Evolutionary conservation across 169 alveolate species (phyloP), one percentile per base, ranked within the genome.

Genomic region (Theileria annulata): DNA sequence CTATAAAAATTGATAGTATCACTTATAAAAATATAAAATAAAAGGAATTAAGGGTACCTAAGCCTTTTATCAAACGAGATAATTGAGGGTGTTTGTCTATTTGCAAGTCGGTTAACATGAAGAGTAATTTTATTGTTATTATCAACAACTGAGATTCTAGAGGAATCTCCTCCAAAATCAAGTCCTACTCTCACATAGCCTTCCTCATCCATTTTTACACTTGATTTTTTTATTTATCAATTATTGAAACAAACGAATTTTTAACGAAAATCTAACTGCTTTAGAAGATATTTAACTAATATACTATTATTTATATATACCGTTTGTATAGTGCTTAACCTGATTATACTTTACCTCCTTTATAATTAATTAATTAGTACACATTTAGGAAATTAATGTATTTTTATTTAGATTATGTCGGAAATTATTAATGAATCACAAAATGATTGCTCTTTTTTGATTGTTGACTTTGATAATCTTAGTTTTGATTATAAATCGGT

Each of bases 31-130:
- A 63, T 3, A 21, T 21, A 33, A 63, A 19, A 17, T 33, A 63
- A 30, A 6, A 10, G 3, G 10, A 3, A 63, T 63, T 8, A 71
- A 3, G 1, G 37, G 0, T 66, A 80, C 88, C 88, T 66, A 23
- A 56, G 47, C 15, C 88, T 68, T 56, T 80, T 80, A 58, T 80
- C 86, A 67, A 56, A 82, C 6, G 89, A 79, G n/a, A 82, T 80
- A 0, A 82, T 42, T 3, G 85, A 70, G 17, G 89, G 89, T 37
- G 89, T 82, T 51, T 82, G 81, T 23, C 89, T 71, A 28, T 82
- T 82, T 33, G 89, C 75, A 1, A 76, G 76, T 15, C 86, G 85
- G 19, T 82, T 82, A 8, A 82, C 89, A 63, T 82, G 85, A 59
- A 82, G 66, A 48, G 60, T 76, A 28, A 82, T 71, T 47, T 70